Base-by-base conservation (phyloP, 2,329 filamentous ascomycete genomes). In the Hirsutella thompsonii region DNA sequence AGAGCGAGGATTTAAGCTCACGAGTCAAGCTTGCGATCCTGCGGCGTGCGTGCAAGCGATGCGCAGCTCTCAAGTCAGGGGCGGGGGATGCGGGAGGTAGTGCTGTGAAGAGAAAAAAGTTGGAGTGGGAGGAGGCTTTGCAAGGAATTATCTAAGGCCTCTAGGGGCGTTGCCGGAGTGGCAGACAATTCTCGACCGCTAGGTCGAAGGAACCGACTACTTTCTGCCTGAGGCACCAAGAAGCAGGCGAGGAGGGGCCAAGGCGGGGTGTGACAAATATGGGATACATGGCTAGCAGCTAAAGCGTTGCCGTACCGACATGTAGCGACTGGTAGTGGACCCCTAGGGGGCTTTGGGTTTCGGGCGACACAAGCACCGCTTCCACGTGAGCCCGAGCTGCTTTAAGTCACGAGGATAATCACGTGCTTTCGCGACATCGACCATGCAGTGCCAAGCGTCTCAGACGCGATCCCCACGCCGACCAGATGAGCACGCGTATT, bases 341-440 rank as follows among this genome's bases (percentile, higher is more conserved):
- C 29, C 9, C 8, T 16, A 14, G 13, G 23, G 23, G 23, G 23
- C 23, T 26, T 6, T 9, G 13, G 9, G 32, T 34, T 32, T 34
- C n/a, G 32, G 9, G n/a, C 32, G 9, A 18, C 14, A 18, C 32
- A 14, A 14, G n/a, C 32, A 6, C 30, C 5, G 14, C 14, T 4
- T 18, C 1, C 32, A 34, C 32, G 32, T 34, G 32, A 34, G 6
- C 18, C 13, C 6, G 13, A 11, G 29, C 5, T 35, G 21, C 26
- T 26, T 37, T 5, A 11, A 8, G n/a, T 51, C 52, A 54, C 50
- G 46, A 54, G 48, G 4, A 9, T 0, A 0, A 2, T 42, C 54
- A 56, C 54, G 54, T 56, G 54, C 20, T n/a, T 8, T 40, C 53
- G 52, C 44, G 54, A 47, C 11, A 11, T 6, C 23, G 6, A 11